phyloP scores from a whole-genome alignment of 768 basidiomycete genomes.

The Pleurotus giganteus region DNA sequence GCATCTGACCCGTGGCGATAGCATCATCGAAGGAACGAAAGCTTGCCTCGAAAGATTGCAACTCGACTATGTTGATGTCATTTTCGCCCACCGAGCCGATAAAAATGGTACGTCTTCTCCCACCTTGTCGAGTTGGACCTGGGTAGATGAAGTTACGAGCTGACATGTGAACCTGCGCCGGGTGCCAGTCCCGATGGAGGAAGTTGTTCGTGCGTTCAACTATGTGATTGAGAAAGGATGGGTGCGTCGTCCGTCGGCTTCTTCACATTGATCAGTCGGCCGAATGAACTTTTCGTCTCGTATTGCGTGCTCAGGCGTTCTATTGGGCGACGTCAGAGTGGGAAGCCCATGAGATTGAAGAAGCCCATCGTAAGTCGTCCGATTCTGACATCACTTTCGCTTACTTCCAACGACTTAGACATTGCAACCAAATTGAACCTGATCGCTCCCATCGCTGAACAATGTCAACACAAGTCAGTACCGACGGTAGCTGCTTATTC shows the following conservation, averaged over 20 bases:
- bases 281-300: background rate
- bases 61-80: constrained; percentile 73
- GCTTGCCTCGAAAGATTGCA: constrained; percentile 65
- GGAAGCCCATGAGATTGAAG: constrained; percentile 67
- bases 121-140: background rate
- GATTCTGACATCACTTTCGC: background rate
- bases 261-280: too few relatives aligned
- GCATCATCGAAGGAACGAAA: constrained; percentile 74
- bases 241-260: constrained; percentile 38
- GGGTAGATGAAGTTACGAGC: background rate
- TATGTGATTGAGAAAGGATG: constrained; percentile 71
- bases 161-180: background rate
- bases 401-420: constrained; percentile 33
- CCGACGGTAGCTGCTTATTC: background rate
- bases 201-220: constrained; percentile 81
- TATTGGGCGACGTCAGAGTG: constrained; percentile 83
- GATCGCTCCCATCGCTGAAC: constrained; percentile 71
- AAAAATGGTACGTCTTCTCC: constrained; percentile 35
- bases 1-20: constrained; percentile 17
- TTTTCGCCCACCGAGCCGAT: constrained; percentile 71
- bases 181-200: constrained; percentile 69
- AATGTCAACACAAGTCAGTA: constrained; percentile 67
- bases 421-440: constrained; percentile 67
- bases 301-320: constrained; percentile 40
- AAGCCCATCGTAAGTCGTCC: constrained; percentile 59